phyloP scores from a whole-genome alignment of 2,329 filamentous ascomycete species.

The Capronia coronata region DNA sequence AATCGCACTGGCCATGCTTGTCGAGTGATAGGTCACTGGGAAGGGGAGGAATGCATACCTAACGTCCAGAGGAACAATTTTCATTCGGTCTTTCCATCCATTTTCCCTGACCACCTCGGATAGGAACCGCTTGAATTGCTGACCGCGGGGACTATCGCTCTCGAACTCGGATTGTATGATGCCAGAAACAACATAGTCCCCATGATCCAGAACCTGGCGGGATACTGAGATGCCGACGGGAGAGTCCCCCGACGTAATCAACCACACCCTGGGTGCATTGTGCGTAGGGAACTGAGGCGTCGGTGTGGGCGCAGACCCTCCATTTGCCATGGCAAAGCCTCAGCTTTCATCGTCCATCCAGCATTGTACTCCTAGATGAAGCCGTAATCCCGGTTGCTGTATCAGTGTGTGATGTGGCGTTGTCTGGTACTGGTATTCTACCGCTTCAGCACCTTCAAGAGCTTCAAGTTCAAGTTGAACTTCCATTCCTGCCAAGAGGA shows the following conservation, averaged over 20 bases:
- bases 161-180: constrained; percentile 73
- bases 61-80: constrained; percentile 54
- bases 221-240: constrained; percentile 78
- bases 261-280: constrained; percentile 76
- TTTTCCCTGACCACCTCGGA: constrained; percentile 54
- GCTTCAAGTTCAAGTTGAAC: no score
- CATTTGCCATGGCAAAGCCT: constrained; percentile 23
- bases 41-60: constrained; percentile 35
- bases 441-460: no score
- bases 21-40: background rate
- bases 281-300: constrained; percentile 46
- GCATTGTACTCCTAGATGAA: constrained; percentile 9
- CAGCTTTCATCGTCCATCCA: constrained; percentile 9
- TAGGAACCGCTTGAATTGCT: constrained; percentile 73
- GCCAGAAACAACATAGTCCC: constrained; percentile 82
- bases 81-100: constrained; percentile 73
- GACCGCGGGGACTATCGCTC: constrained; percentile 62
- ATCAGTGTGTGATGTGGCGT: constrained; percentile 3
- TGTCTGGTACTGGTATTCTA: no score
- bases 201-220: constrained; percentile 75
- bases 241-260: constrained; percentile 79
- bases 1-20: background rate
- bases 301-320: constrained; percentile 18
- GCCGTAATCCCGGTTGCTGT: background rate
- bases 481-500: no score